Conservation (phyloP, 495 filamentous ascomycete species). For the Bombardia bombarda region DNA sequence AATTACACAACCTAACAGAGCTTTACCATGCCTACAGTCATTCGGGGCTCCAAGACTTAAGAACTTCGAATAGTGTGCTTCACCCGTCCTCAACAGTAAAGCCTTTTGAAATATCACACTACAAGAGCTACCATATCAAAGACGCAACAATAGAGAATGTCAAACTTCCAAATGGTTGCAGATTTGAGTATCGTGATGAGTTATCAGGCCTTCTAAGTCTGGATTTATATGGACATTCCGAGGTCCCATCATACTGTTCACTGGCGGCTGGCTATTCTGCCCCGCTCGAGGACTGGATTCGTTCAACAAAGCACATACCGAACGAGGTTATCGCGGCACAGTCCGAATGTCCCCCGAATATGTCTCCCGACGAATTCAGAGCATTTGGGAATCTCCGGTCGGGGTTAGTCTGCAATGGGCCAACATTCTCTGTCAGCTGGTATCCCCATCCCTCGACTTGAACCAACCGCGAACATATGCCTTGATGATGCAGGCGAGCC, state of each 20-base stretch:
- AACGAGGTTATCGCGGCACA: slow-evolving; percentile 43
- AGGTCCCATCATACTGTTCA: slow-evolving; percentile 7
- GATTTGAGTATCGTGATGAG: too few relatives aligned
- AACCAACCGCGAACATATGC: slow-evolving; percentile 36
- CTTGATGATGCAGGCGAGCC: slow-evolving; percentile 41
- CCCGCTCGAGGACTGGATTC: slow-evolving; percentile 6
- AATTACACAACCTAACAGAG: not conserved
- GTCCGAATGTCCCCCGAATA: slow-evolving; percentile 25
- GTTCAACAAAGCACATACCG: slow-evolving; percentile 15
- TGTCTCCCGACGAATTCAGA: slow-evolving; percentile 45
- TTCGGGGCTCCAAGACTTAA: not conserved
- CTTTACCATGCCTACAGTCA: not conserved
- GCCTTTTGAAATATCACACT: slow-evolving; percentile 9
- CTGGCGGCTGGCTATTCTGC: not conserved
- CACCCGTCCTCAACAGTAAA: slow-evolving; percentile 10
- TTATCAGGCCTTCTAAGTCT: too few relatives aligned
- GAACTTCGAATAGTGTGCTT: not conserved
- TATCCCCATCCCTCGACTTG: slow-evolving; percentile 35
- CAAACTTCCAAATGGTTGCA: too few relatives aligned
- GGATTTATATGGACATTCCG: slow-evolving; percentile 26
- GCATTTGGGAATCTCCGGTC: slow-evolving; percentile 39
- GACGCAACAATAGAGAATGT: slow-evolving; percentile 24
- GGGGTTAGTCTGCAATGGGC: slow-evolving; percentile 46
- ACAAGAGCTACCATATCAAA: slow-evolving; percentile 7
- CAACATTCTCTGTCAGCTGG: slow-evolving; percentile 47